phyloP scores from a whole-genome alignment of 805 yeast genomes.

The Zygosaccharomyces bisporus region DNA sequence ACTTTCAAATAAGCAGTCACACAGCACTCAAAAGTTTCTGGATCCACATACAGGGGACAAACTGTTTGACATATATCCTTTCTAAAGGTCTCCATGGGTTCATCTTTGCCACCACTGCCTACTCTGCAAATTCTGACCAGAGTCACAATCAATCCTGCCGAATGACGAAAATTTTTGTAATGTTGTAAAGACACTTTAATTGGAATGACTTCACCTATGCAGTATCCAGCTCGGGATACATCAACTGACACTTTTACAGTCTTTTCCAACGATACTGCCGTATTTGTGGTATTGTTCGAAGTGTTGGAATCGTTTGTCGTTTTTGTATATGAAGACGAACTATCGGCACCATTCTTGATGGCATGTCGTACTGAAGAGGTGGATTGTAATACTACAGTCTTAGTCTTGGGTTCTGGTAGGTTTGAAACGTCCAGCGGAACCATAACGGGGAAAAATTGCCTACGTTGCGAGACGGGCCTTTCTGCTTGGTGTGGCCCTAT shows the following conservation, averaged over 20 bases:
- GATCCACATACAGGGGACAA: slow-evolving; percentile 76
- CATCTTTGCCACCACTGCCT: slow-evolving; percentile 53
- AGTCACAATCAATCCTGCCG: slow-evolving; percentile 74
- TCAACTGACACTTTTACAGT: slow-evolving; percentile 44
- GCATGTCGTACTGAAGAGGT: slow-evolving; percentile 32
- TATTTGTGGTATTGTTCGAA: slow-evolving; percentile 11
- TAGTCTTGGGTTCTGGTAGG: slow-evolving; percentile 64
- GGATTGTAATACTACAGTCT: slow-evolving; percentile 58
- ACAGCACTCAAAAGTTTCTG: slow-evolving; percentile 51
- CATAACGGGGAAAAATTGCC: slow-evolving; percentile 53
- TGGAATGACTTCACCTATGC: slow-evolving; percentile 77
- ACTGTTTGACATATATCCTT: slow-evolving; percentile 79
- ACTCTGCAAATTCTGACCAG: slow-evolving; percentile 75
- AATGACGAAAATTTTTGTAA: slow-evolving; percentile 62
- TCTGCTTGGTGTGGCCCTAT: slow-evolving; percentile 19
- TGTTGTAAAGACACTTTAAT: slow-evolving; percentile 65
- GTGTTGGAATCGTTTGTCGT: slow-evolving; percentile 25
- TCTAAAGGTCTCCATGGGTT: slow-evolving; percentile 54
- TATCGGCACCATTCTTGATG: slow-evolving; percentile 13
- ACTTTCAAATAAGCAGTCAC: slow-evolving; percentile 62
- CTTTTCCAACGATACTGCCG: slow-evolving; percentile 15
- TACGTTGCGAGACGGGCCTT: slow-evolving; percentile 44
- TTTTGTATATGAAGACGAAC: slow-evolving; percentile 26
- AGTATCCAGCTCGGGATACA: slow-evolving; percentile 60
- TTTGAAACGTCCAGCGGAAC: slow-evolving; percentile 72